Conservation (phyloP, 306 rosid genomes). For the Inga oerstediana region DNA sequence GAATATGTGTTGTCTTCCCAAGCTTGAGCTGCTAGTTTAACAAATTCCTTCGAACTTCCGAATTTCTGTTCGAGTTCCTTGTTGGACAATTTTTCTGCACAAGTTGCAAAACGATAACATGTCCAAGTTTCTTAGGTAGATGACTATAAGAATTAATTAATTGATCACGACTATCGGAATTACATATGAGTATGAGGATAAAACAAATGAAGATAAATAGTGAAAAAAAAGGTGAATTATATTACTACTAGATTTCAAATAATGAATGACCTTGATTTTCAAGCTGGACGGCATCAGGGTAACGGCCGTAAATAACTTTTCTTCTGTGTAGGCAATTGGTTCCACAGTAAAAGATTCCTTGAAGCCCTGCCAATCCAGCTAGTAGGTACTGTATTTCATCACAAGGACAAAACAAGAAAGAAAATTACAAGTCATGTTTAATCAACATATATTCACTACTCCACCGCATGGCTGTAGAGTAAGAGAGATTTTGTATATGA, state of each 20-base stretch:
- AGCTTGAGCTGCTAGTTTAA: constrained; percentile 37
- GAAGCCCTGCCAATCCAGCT: constrained; percentile 49
- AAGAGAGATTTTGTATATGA: not conserved
- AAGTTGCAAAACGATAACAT: not conserved
- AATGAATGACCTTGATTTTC: constrained; percentile 28
- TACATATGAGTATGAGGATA: not conserved
- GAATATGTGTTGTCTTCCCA: constrained; percentile 38
- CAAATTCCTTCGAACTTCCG: constrained; percentile 54
- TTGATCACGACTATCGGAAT: not conserved
- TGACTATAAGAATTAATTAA: not conserved
- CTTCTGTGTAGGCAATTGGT: constrained; percentile 58
- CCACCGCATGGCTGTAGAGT: not conserved
- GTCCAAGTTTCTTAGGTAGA: not conserved
- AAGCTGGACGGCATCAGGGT: constrained; percentile 22
- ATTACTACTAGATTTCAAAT: not conserved
- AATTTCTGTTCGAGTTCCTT: constrained; percentile 33
- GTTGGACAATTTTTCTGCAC: constrained; percentile 29
- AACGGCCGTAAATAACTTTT: constrained; percentile 58
- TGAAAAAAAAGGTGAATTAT: no score
- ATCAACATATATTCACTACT: no score
- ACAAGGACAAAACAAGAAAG: not conserved
- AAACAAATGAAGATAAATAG: no score
- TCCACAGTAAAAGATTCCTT: constrained; percentile 52
- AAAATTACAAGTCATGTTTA: not conserved
- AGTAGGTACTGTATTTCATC: constrained; percentile 27